Percentiles rank a stretch among this genome's conserved stretches.
These are phyloP conservation scores for Rhizoclosmatium globosum DNA, from an alignment of 192 early-diverging fungal genomes.

Conservation along the genomic window DNA sequence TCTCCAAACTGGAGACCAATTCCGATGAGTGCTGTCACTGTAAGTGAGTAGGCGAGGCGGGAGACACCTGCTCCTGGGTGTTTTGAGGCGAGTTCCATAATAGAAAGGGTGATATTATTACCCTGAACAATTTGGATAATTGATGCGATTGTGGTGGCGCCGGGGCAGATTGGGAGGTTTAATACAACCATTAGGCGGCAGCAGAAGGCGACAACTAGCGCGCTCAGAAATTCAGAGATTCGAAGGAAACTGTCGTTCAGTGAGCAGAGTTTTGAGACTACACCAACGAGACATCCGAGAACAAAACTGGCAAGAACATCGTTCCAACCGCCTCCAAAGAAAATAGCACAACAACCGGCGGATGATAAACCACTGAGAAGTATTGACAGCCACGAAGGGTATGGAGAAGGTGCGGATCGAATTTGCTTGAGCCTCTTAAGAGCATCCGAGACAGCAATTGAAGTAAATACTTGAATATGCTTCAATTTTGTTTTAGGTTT, in stretches of 20 bases:
- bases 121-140: slow-evolving; percentile 47
- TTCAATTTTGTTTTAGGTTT: not conserved
- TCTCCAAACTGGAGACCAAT: slow-evolving; percentile 50
- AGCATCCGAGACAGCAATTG: slow-evolving; percentile 47
- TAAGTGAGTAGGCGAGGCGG: slow-evolving; percentile 41
- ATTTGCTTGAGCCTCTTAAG: slow-evolving; percentile 42
- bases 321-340: slow-evolving; percentile 46
- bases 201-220: slow-evolving; percentile 5
- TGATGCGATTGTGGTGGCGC: slow-evolving; percentile 36
- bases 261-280: slow-evolving; percentile 18
- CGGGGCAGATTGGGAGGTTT: slow-evolving; percentile 23
- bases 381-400: slow-evolving; percentile 41
- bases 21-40: slow-evolving; percentile 48
- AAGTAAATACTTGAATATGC: slow-evolving; percentile 32
- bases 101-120: slow-evolving; percentile 42
- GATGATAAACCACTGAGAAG: slow-evolving; percentile 28
- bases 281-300: slow-evolving; percentile 30
- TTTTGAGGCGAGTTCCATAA: slow-evolving; percentile 48
- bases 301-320: slow-evolving; percentile 37
- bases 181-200: slow-evolving; percentile 17
- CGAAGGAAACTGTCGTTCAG: not conserved
- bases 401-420: slow-evolving; percentile 32
- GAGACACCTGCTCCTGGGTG: slow-evolving; percentile 43
- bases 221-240: slow-evolving; percentile 11
- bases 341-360: slow-evolving; percentile 39